Conservation (phyloP, 768 basidiomycete genomes). For the Chlorophyllum brunneum region DNA sequence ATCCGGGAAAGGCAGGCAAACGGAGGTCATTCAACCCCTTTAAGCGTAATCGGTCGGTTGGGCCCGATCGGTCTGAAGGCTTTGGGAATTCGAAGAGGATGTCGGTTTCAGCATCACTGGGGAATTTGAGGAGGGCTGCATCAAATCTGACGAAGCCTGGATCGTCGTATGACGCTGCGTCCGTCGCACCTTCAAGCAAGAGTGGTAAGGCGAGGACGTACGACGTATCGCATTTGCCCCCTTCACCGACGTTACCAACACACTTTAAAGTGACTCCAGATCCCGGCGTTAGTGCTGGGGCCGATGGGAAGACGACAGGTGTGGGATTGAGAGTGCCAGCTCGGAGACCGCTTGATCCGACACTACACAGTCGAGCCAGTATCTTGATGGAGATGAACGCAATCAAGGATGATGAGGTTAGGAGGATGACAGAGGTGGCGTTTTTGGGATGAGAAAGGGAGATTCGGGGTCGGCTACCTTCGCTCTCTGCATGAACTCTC, state of each 20-base stretch:
- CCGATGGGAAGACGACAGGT: not conserved
- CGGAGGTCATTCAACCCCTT: constrained; percentile 35
- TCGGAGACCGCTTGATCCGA: constrained; percentile 33
- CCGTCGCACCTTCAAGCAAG: constrained; percentile 1
- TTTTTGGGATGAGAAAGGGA: constrained; percentile 42
- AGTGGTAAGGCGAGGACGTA: constrained; percentile 19
- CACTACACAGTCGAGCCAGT: constrained; percentile 54
- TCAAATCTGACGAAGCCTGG: not conserved
- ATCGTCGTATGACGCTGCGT: not conserved
- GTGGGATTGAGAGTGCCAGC: not conserved
- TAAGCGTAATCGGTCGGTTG: constrained; percentile 26
- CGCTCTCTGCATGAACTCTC: too few species aligned
- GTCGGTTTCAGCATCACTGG: constrained; percentile 32
- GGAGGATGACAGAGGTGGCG: constrained; percentile 69
- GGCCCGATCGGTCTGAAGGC: constrained; percentile 7
- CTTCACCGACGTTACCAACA: constrained; percentile 29
- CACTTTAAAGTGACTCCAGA: constrained; percentile 8
- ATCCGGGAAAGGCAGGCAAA: constrained; percentile 9
- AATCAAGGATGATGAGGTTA: constrained; percentile 66
- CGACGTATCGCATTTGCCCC: constrained; percentile 33
- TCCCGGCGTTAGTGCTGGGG: not conserved
- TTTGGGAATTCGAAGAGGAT: constrained; percentile 21
- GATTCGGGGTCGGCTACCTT: too few species aligned
- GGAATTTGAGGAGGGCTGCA: constrained; percentile 6
- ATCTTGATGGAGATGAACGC: constrained; percentile 48